Base-by-base conservation (phyloP, 179 eudicot genomes). In the Beta macrorhiza region DNA sequence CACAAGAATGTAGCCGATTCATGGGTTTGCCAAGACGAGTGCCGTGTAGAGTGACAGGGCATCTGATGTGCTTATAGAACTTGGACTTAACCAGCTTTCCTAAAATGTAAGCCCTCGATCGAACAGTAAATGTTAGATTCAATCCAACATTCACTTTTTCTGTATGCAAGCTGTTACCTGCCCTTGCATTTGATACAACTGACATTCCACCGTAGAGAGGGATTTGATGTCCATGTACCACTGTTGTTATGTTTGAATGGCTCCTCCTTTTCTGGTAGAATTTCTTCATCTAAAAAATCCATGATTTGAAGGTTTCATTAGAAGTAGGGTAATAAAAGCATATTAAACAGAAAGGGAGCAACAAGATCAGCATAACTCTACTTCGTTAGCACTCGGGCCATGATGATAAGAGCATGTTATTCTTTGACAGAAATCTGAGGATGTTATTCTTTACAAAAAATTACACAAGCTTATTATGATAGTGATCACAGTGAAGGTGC, bases 211-310 rank as follows among this genome's bases (percentile, higher is more conserved):
- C 98, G 49, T 94, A 94, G 2, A 91, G 83, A 6, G 98, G 97
- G 81, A 89, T 86, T 32, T 92, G 91, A 63, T 81, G 78, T 51
- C 90, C 92, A 42, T 67, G 84, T 65, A 94, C 86, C 2, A 82
- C 82, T 8, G 86, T 86, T 25, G 84, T 79, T 58, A 88, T 47
- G 61, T 67, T 80, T 1, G 88, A 79, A n/a, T 84, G 82, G 57
- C 90, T 88, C 88, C 89, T 92, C 88, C 98, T 85, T 42, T 86
- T 82, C 79, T 92, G 92, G 81, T 93, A 90, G 82, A 93, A 93
- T 79, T 83, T 87, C 81, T 84, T 85, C 86, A 92, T 87, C 96
- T 93, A 79, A 65, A 71, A 72, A 37, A 75, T 64, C 68, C 65
- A 80, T 20, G 63, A 42, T 14, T 22, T 52, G 0, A 29, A 53